These are phyloP conservation scores for Chiua sp. DNA, from an alignment of 1,284 basidiomycete species.

Conservation along the genomic window DNA sequence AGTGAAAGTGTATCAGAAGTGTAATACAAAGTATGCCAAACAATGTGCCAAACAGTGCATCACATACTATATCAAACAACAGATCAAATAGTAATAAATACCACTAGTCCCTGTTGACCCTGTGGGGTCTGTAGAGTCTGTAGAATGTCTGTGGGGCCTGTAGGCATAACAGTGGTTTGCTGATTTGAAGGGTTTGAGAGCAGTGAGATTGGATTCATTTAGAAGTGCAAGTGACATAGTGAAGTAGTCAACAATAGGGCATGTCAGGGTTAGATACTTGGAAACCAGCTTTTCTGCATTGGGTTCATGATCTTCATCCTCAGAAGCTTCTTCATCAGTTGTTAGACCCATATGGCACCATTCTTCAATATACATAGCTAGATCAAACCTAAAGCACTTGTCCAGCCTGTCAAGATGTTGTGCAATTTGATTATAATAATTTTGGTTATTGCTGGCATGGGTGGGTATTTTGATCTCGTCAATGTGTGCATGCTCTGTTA, in stretches of 20 bases:
- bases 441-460: background rate
- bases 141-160: too few species aligned
- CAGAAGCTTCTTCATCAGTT: background rate
- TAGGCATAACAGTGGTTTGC: too few species aligned
- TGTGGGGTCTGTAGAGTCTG: too few species aligned
- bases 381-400: background rate
- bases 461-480: background rate
- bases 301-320: background rate
- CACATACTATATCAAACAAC: too few species aligned
- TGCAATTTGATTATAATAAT: constrained; percentile 3
- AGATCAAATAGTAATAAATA: too few species aligned
- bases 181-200: background rate
- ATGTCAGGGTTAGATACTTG: background rate
- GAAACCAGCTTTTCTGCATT: background rate
- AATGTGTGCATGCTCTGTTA: constrained; percentile 10
- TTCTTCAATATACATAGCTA: background rate
- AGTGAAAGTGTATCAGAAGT: too few species aligned
- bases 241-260: background rate
- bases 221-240: background rate
- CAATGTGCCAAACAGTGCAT: too few species aligned
- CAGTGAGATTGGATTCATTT: too few species aligned
- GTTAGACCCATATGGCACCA: background rate
- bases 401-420: background rate
- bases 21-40: too few species aligned
- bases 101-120: too few species aligned